A percentile compares a stretch with the other conserved stretches of the same genome.
phyloP scores from a whole-genome alignment of 1,284 basidiomycete genomes.

The Cutaneotrichosporon cavernicola region DNA sequence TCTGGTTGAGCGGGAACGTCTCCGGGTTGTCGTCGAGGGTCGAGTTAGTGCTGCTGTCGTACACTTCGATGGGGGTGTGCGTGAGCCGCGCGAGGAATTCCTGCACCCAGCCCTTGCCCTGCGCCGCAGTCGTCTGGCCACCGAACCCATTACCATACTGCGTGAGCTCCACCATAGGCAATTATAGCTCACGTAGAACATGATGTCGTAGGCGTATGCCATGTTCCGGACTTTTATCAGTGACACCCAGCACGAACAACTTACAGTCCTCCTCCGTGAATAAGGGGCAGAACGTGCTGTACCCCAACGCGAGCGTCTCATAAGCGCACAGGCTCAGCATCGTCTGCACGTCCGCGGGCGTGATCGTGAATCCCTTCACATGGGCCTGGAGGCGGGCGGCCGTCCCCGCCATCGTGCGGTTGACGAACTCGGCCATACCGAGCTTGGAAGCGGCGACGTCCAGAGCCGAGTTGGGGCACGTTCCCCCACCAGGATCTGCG shows the following conservation, averaged over 20 bases:
- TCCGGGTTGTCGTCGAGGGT: constrained; percentile 68
- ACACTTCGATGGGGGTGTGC: constrained; percentile 64
- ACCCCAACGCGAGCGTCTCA: constrained; percentile 88
- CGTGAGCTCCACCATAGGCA: not conserved
- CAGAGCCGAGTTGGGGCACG: constrained; percentile 67
- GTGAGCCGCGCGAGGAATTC: constrained; percentile 77
- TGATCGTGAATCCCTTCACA: constrained; percentile 9
- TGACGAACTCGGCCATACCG: constrained; percentile 62
- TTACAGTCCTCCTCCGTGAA: constrained; percentile 75
- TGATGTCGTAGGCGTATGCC: constrained; percentile 64
- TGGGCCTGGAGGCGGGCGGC: constrained; percentile 23
- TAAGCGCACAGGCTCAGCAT: constrained; percentile 65
- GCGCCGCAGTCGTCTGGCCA: constrained; percentile 59
- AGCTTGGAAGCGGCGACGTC: constrained; percentile 57
- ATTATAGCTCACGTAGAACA: constrained; percentile 18
- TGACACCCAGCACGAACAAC: not conserved
- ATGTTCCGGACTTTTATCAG: constrained; percentile 66
- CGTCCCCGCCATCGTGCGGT: constrained; percentile 48
- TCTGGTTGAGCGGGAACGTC: constrained; percentile 77
- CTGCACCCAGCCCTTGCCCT: constrained; percentile 81
- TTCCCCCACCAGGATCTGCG: constrained; percentile 24
- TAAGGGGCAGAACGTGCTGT: constrained; percentile 81
- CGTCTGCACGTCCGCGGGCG: constrained; percentile 34
- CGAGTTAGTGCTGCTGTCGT: constrained; percentile 74
- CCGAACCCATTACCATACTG: constrained; percentile 11